phyloP scores from a whole-genome alignment of 345 rosid genomes.

The Kernera saxatilis region DNA sequence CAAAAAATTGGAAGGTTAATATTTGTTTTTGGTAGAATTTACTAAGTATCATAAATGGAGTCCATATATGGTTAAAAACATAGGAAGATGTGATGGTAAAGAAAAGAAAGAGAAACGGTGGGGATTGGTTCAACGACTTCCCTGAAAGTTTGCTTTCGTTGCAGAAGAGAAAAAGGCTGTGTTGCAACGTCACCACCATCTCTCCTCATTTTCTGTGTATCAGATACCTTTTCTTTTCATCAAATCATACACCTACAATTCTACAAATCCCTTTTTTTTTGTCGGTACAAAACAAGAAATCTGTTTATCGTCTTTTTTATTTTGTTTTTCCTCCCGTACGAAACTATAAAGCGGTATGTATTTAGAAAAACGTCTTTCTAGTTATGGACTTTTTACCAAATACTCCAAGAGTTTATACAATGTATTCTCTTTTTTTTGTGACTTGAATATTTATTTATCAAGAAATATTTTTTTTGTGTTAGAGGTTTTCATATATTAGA shows the following conservation, averaged over 20 bases:
- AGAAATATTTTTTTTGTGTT: no score
- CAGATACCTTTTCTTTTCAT: background rate
- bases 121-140: constrained; percentile 20
- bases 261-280: background rate
- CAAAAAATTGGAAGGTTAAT: no score
- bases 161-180: constrained; percentile 15
- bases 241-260: constrained; percentile 9
- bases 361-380: background rate
- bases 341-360: background rate
- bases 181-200: constrained; percentile 8
- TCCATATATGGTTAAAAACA: background rate
- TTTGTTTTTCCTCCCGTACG: background rate
- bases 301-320: background rate
- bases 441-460: no score
- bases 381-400: background rate
- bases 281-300: constrained; percentile 27
- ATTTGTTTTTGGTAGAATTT: no score
- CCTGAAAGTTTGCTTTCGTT: background rate
- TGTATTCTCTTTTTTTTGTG: background rate
- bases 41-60: no score
- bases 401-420: background rate
- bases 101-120: background rate
- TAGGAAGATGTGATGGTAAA: background rate
- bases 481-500: no score
- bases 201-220: background rate